Evolutionary conservation across 2,329 filamentous ascomycete species (phyloP).

Genomic region (Trichoderma guizhouense): DNA sequence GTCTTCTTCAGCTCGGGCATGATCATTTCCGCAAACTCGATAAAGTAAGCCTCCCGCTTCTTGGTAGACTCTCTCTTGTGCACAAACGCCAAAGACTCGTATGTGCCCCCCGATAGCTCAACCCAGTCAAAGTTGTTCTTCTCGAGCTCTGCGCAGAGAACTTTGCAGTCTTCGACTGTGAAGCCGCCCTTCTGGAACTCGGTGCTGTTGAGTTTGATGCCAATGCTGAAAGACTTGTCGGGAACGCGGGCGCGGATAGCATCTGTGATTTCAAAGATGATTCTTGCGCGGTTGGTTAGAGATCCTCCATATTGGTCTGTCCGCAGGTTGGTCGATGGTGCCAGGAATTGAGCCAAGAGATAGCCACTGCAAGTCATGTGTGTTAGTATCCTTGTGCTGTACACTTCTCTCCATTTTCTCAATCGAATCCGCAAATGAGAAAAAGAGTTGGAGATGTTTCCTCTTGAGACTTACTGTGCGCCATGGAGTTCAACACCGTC

Average conservation of each 20-base stretch:
- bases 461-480: constrained; percentile 38
- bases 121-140: constrained; percentile 53
- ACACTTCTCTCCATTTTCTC: neutral
- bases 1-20: constrained; percentile 45
- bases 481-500: constrained; percentile 51
- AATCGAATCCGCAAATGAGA: neutral
- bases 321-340: constrained; percentile 46
- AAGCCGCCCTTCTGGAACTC: constrained; percentile 55
- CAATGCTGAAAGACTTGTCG: constrained; percentile 39
- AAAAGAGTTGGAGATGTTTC: neutral
- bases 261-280: constrained; percentile 44
- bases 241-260: constrained; percentile 33
- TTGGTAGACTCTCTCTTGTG: constrained; percentile 53
- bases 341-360: constrained; percentile 53
- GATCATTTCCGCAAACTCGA: constrained; percentile 57
- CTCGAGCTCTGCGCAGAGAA: constrained; percentile 47
- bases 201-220: constrained; percentile 57
- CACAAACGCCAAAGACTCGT: constrained; percentile 50
- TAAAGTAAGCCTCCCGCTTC: constrained; percentile 57
- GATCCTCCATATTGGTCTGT: constrained; percentile 50
- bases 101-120: constrained; percentile 59
- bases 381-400: neutral
- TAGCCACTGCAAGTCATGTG: constrained; percentile 38
- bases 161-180: constrained; percentile 47
- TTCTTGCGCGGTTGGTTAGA: constrained; percentile 41